Base-by-base conservation (phyloP, 805 yeast genomes). In the Saccharomycopsis guyanensis region DNA sequence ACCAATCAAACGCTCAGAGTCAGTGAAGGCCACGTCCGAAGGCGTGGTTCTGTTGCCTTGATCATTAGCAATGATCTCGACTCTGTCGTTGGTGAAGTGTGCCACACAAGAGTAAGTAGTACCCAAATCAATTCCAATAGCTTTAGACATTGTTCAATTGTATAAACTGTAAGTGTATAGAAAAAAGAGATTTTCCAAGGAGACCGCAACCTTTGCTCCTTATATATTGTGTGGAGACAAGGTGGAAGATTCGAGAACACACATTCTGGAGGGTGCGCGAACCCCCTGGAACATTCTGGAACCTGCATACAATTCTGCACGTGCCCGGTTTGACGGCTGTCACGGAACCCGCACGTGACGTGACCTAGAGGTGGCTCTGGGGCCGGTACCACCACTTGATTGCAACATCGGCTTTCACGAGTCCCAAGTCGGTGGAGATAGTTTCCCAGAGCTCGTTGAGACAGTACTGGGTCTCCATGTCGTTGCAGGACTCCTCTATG, bases 21-120 rank as follows among this genome's bases (percentile, higher is more conserved):
- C 96, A 25, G 95, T 87, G 78, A 89, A 89, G 43, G 95, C 96
- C 53, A 91, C 97, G 65, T 85, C 89, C 31, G 97, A 88, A 32
- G 97, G 97, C 16, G 97, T 89, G 53, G 95, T 91, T 75, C 97
- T 85, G 77, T 91, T 89, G 75, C 97, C 97, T 73, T 91, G 97
- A 68, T 89, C 96, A 64, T 89, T 89, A 59, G 97, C 96, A 61
- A 89, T 80, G 62, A 89, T 89, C 63, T 91, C 97, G 51, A 89
- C 97, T 59, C 95, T 75, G 63, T 86, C 94, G 59, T 84, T 83
- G 42, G 82, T 66, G 66, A 76, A 80, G 67, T 78, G 88, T 61
- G 96, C 97, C 53, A 91, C 97, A 79, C 97, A 89, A 10, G 96
- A 89, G 77, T 89, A 89, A 4, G 97, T 89, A 55, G 97, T 89